Evolutionary conservation across 2,329 filamentous ascomycete species (phyloP).

Genomic region (Daldinia sp.): DNA sequence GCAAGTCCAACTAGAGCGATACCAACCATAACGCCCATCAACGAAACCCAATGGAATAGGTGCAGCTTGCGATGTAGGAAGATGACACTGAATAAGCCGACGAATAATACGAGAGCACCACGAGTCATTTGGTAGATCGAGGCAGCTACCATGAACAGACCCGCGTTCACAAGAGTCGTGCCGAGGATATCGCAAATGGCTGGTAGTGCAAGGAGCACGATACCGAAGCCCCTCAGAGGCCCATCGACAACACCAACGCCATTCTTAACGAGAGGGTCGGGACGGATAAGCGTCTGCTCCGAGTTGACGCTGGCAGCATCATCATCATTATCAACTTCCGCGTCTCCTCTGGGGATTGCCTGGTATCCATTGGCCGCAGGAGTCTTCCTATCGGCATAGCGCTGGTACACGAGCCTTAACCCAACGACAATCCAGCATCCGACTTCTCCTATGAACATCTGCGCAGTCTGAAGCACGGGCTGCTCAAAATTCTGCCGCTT

Average conservation of each 20-base stretch:
- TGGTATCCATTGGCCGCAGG: conserved; percentile 68
- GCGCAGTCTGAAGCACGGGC: conserved; percentile 92
- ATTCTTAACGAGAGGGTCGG: conserved; percentile 9
- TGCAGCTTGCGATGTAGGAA: conserved; percentile 83
- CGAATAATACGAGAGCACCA: conserved; percentile 92
- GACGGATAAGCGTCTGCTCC: conserved; percentile 53
- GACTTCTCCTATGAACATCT: conserved; percentile 98
- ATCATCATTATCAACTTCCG: conserved; percentile 58
- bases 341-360: conserved; percentile 63
- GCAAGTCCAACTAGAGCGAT: conserved; percentile 91
- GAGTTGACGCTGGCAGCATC: conserved; percentile 56
- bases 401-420: conserved; percentile 70
- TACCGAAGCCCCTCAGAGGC: conserved; percentile 73
- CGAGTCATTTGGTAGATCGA: conserved; percentile 99
- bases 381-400: conserved; percentile 56
- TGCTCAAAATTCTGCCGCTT: conserved; percentile 84
- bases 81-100: conserved; percentile 91
- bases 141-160: conserved; percentile 89
- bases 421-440: conserved; percentile 94
- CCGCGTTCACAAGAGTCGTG: conserved; percentile 97
- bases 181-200: conserved; percentile 93
- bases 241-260: conserved; percentile 57
- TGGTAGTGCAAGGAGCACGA: conserved; percentile 81
- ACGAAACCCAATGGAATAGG: conserved; percentile 90
- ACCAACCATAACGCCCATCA: conserved; percentile 85